Evolutionary conservation across 257 asterid species (phyloP).

Genomic region (Nicotiana tabacum): DNA sequence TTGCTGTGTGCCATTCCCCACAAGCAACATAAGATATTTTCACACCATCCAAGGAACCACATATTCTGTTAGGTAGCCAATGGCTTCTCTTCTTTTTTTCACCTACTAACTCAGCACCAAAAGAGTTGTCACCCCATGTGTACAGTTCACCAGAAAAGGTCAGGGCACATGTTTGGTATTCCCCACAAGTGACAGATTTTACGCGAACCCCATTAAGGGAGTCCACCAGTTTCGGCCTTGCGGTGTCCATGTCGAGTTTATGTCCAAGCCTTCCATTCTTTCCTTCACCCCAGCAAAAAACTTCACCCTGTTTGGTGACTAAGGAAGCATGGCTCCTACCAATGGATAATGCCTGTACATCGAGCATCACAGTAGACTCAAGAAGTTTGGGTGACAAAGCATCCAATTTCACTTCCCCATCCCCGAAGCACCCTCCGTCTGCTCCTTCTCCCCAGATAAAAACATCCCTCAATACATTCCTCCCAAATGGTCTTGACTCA

Average conservation of each 20-base stretch:
- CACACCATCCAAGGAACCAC: conserved; percentile 31
- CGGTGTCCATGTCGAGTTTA: conserved; percentile 31
- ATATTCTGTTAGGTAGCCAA: conserved; percentile 40
- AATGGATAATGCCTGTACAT: conserved; percentile 30
- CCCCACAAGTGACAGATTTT: conserved; percentile 35
- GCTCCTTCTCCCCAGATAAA: conserved; percentile 49
- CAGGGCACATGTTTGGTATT: conserved; percentile 41
- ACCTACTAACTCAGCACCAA: conserved; percentile 20
- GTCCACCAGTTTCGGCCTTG: conserved; percentile 28
- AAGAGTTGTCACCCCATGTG: conserved; percentile 36
- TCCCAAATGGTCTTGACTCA: conserved; percentile 11
- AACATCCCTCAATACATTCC: conserved; percentile 34
- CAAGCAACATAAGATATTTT: conserved; percentile 33
- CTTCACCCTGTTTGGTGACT: conserved; percentile 43
- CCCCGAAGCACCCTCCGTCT: conserved; percentile 29
- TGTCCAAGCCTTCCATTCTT: conserved; percentile 43
- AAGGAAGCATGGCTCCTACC: conserved; percentile 39
- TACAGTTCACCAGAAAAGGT: conserved; percentile 36
- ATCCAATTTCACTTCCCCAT: conserved; percentile 32
- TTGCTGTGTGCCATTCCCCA: conserved; percentile 50
- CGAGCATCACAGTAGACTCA: conserved; percentile 42
- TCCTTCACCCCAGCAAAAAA: conserved; percentile 50
- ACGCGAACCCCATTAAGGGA: conserved; percentile 26
- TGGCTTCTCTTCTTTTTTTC: conserved; percentile 20
- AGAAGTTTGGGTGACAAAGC: conserved; percentile 38